Base-by-base conservation (phyloP, 2,329 filamentous ascomycete genomes). In the Diaporthe citrichinensis region DNA sequence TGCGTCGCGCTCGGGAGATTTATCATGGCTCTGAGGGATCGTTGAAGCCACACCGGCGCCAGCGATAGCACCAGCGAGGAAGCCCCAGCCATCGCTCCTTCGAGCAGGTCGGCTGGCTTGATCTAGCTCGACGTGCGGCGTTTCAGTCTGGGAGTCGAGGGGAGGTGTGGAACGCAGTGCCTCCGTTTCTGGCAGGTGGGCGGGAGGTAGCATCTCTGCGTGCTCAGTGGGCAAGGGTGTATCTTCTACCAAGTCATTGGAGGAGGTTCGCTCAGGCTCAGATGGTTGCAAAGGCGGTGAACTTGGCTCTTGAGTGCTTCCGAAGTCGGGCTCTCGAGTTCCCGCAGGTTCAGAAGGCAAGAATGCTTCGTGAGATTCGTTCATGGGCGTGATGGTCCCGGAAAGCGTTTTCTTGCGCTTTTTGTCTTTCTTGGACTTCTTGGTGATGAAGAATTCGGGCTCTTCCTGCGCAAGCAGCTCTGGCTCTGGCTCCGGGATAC, bases 1-100 rank as follows among this genome's bases (percentile, higher is more conserved):
- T 49, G 9, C 8, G 28, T 53, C 67, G 15, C 25, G 46, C 44
- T 73, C 46, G 25, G 28, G 15, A 46, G 36, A 25, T 25, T 25
- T 65, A 25, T 39, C 36, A 3, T 31, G 58, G 31, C 39, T 41
- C n/a, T 34, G 36, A 34, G 49, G 23, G 5, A 65, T 1, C 36
- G 46, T 28, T 8, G 61, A 31, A 28, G 58, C 58, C 36, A 53
- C 49, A n/a, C 71, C 46, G 9, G 61, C 61, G 49, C 71, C 71
- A 17, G 58, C 34, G 17, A 73, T 73, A 46, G 58, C 71, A 65
- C 71, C 58, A 20, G 71, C 71, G 46, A 65, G 71, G 58, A 65
- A 73, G 36, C 58, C 58, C 71, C 71, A 73, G 9, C 71, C 71
- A n/a, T 65, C 58, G 49, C 71, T 73, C 58, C 46, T 73, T 44